Conservation (phyloP, 306 rosid genomes). For the Fragaria nilgerrensis region DNA sequence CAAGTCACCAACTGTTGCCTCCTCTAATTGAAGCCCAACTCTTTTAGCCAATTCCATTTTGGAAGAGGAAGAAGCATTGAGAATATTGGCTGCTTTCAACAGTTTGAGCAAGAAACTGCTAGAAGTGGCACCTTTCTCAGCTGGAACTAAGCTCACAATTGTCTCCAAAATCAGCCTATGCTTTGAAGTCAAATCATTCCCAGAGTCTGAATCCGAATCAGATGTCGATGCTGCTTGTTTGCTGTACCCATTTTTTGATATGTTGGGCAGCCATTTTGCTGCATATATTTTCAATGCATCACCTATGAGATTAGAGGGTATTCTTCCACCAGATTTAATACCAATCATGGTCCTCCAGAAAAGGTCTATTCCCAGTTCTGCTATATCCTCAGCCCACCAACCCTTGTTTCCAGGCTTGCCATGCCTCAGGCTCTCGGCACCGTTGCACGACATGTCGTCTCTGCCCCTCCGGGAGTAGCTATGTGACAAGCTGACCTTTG, state of each 20-base stretch:
- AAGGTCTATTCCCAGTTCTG: conserved; percentile 88
- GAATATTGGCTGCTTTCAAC: conserved; percentile 82
- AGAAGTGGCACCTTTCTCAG: conserved; percentile 85
- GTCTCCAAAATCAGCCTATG: conserved; percentile 80
- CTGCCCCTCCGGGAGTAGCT: conserved; percentile 67
- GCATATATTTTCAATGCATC: conserved; percentile 92
- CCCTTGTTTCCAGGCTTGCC: conserved; percentile 58
- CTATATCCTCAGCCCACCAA: conserved; percentile 98
- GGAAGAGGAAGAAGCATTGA: conserved; percentile 74
- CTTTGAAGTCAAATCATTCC: conserved; percentile 56
- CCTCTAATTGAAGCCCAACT: conserved; percentile 80
- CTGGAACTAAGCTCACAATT: conserved; percentile 81
- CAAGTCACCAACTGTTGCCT: conserved; percentile 72
- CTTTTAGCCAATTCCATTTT: conserved; percentile 81
- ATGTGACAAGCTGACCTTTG: conserved; percentile 73
- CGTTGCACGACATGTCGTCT: conserved; percentile 78
- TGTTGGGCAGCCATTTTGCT: conserved; percentile 71
- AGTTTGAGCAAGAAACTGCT: conserved; percentile 83
- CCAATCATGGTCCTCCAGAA: conserved; percentile 94
- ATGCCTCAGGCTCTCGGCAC: conserved; percentile 55
- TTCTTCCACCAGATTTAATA: conserved; percentile 71
- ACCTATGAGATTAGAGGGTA: conserved; percentile 67
- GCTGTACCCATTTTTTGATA: conserved; percentile 46
- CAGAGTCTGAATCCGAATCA: conserved; percentile 53
- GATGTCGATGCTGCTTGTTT: conserved; percentile 27